These are phyloP conservation scores for Colletotrichum sp. DNA, from an alignment of 2,329 filamentous ascomycete species.

Conservation along the genomic window DNA sequence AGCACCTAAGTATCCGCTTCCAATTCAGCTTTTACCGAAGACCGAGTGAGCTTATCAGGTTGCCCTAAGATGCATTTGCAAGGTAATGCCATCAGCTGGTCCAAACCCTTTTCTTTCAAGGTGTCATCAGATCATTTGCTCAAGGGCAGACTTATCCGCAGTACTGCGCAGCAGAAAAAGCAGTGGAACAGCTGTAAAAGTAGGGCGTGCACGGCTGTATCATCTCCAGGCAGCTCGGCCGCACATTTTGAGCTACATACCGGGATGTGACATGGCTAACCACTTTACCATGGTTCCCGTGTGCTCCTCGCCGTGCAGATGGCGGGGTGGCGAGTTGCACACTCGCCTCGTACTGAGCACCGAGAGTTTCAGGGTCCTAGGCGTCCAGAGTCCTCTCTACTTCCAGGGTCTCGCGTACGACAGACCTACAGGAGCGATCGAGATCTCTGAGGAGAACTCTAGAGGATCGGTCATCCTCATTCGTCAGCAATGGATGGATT, in stretches of 20 bases:
- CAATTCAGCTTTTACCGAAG: background rate
- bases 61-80: background rate
- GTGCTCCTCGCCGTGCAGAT: background rate
- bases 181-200: background rate
- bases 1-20: background rate
- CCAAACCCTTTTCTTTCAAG: background rate
- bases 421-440: background rate
- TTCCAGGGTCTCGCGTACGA: background rate
- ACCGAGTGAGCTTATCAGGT: background rate
- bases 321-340: background rate
- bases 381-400: background rate
- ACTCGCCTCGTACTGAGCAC: background rate
- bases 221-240: background rate
- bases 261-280: background rate
- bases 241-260: background rate
- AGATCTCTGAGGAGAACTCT: background rate
- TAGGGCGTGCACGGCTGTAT: background rate
- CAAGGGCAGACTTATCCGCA: background rate
- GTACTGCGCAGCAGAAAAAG: background rate
- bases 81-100: background rate
- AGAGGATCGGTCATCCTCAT: background rate
- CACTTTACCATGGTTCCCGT: background rate
- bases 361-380: background rate
- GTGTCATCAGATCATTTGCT: background rate
- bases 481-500: background rate